Base-by-base conservation (phyloP, 2,329 filamentous ascomycete species). In the Pestalotiopsis sp. region DNA sequence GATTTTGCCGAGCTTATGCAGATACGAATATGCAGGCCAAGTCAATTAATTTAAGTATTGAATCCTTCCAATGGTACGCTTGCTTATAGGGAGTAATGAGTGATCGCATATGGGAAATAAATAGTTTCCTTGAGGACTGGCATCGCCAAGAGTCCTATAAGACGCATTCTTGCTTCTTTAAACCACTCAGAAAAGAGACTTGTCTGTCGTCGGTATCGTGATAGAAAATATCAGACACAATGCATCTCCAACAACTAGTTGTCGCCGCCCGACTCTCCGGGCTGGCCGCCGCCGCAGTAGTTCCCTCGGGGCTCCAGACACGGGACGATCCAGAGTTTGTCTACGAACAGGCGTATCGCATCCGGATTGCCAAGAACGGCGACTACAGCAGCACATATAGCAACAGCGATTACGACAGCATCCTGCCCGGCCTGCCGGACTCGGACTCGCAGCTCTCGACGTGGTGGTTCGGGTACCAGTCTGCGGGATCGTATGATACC, bases 391-490 rank as follows among this genome's bases (percentile, higher is more conserved):
- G 13, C 17, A 31, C 31, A 9, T 36, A 17, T 20, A 38, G 14
- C 59, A 38, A 49, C 62, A 12, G 23, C 13, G 62, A 64, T 7
- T 64, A 64, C 25, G 27, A 31, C 11, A n/a, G 62, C 20, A 56
- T 64, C n/a, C 39, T 64, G 7, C 62, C 62, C 6, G 62, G 62
- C 2, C 13, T 64, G 13, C 39, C n/a, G 25, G 39, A 31, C 20
- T 45, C 38, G 20, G 17, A 11, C 14, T 61, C 59, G 31, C 59
- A 61, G 31, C 36, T 41, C 1, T 64, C 62, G n/a, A 23, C 39
- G n/a, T 64, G 45, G 39, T 64, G 38, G 62, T 64, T 64, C 17
- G 45, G 62, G 5, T 64, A 64, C 38, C 27, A 64, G 62, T 49
- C 45, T 4, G 62, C 39, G 3, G 62, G 62, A 45, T 25, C 39